Evolutionary conservation across 305 asterid genomes (phyloP).

Genomic region (Andrographis paniculata): DNA sequence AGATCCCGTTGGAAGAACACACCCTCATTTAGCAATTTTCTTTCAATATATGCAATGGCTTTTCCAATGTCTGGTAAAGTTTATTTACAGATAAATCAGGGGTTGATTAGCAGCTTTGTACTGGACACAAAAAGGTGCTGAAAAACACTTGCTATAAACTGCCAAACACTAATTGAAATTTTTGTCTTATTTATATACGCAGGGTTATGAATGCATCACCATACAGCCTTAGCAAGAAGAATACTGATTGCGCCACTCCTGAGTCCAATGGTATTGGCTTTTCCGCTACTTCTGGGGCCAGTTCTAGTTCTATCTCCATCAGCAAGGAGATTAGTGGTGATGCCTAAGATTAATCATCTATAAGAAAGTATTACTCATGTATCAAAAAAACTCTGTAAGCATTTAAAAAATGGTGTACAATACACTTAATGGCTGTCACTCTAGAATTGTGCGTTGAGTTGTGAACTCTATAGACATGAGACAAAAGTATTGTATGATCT

Average conservation of each 20-base stretch:
- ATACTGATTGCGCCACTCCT: constrained; percentile 22
- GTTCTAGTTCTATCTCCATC: constrained; percentile 30
- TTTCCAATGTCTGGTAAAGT: no score
- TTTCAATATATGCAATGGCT: no score
- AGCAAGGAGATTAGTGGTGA: constrained; percentile 24
- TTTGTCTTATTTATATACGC: constrained; percentile 8
- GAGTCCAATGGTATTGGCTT: constrained; percentile 31
- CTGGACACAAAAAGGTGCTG: no score
- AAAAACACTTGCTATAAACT: no score
- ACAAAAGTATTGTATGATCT: background rate
- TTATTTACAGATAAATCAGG: no score
- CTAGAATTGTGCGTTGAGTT: constrained; percentile 6
- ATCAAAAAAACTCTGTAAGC: background rate
- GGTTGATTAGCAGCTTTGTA: no score
- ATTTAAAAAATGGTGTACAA: no score
- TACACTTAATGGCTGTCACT: constrained; percentile 4
- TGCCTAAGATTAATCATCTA: constrained; percentile 5
- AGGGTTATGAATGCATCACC: constrained; percentile 63
- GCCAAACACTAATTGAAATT: no score
- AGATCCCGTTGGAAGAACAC: no score
- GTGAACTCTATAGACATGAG: background rate
- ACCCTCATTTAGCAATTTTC: no score
- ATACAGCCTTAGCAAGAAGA: constrained; percentile 35
- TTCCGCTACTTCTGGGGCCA: constrained; percentile 35
- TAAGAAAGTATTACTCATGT: background rate